Evolutionary conservation across 345 rosid genomes (phyloP).

Genomic region (Aquilaria malaccensis): DNA sequence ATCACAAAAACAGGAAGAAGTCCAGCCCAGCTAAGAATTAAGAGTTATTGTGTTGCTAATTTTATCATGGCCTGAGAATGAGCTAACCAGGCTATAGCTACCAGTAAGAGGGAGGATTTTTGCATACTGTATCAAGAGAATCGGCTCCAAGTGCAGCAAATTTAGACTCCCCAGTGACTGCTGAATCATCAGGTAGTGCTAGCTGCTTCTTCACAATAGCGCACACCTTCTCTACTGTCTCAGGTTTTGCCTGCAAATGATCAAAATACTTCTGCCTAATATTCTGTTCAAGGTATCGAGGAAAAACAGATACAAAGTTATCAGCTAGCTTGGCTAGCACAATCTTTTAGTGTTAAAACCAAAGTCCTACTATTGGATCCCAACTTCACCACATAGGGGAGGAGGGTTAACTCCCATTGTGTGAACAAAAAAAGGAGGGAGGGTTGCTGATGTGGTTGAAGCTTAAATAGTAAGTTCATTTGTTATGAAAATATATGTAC

Average conservation of each 20-base stretch:
- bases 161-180: conserved; percentile 43
- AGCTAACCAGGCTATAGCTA: neutral
- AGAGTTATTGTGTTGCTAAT: neutral
- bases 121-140: conserved; percentile 61
- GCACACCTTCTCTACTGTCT: conserved; percentile 51
- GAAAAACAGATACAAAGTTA: neutral
- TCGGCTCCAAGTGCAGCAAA: conserved; percentile 63
- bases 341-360: too few relatives aligned
- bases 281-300: neutral
- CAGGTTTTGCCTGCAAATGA: conserved; percentile 43
- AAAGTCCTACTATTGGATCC: neutral
- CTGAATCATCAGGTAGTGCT: conserved; percentile 29
- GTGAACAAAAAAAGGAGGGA: neutral
- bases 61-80: neutral
- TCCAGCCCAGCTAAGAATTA: neutral
- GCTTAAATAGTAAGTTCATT: neutral
- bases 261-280: neutral
- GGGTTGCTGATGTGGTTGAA: too few relatives aligned
- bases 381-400: neutral
- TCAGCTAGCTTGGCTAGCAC: neutral
- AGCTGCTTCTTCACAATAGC: conserved; percentile 59
- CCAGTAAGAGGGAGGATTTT: neutral
- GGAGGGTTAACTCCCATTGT: neutral
- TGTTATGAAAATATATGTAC: neutral
- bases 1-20: neutral